phyloP scores from a whole-genome alignment of 139 green algal genomes.

The Volvox reticuliferus region DNA sequence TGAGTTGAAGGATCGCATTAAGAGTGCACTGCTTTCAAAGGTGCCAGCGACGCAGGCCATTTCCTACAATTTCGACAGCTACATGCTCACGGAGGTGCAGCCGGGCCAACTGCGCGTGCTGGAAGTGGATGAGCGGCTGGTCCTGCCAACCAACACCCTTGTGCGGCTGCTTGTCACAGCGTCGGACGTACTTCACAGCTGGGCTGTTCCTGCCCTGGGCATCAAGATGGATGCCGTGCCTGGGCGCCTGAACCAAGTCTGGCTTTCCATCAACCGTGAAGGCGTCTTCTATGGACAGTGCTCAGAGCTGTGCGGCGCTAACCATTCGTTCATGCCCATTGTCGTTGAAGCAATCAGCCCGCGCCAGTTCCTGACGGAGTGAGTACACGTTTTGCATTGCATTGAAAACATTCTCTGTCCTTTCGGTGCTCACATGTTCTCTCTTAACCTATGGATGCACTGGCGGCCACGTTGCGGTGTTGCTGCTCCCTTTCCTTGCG shows the following conservation, averaged over 20 bases:
- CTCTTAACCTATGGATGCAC: not conserved
- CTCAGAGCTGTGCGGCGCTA: conserved; percentile 79
- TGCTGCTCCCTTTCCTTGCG: not conserved
- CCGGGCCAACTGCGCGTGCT: conserved; percentile 74
- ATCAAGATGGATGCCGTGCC: conserved; percentile 78
- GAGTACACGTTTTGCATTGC: not conserved
- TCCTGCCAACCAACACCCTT: conserved; percentile 78
- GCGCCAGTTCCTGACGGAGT: conserved; percentile 61
- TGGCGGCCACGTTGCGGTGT: conserved; percentile 7
- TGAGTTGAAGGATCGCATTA: conserved; percentile 72
- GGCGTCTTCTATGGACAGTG: conserved; percentile 84
- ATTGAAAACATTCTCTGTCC: not conserved
- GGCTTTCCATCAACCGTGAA: conserved; percentile 75
- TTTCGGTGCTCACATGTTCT: not conserved
- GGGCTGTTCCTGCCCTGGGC: conserved; percentile 72
- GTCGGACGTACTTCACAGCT: conserved; percentile 68
- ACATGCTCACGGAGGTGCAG: conserved; percentile 61
- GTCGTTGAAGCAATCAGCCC: conserved; percentile 79
- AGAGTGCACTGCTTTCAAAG: conserved; percentile 62
- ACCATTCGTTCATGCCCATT: conserved; percentile 83
- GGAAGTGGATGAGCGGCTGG: conserved; percentile 75
- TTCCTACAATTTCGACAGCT: conserved; percentile 74
- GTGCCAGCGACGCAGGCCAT: conserved; percentile 55
- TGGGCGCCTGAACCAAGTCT: conserved; percentile 78
- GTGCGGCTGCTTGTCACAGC: conserved; percentile 72